phyloP scores from a whole-genome alignment of 192 early-diverging fungal species.

The Coemansia sp. region DNA sequence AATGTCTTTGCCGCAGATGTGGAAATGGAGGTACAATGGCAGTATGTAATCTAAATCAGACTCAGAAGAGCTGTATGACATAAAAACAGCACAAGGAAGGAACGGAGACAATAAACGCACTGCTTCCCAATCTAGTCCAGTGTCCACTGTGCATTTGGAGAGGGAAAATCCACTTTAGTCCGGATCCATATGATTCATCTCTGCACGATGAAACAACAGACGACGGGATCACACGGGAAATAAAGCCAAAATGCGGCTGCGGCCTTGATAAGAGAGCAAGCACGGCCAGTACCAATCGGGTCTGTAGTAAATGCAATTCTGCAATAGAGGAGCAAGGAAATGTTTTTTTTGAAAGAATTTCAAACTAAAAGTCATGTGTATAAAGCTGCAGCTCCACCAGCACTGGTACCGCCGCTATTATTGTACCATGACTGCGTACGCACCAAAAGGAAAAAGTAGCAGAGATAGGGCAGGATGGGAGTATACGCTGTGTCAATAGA shows the following conservation, averaged over 20 bases:
- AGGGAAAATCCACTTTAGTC: neutral
- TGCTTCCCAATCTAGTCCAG: neutral
- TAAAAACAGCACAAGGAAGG: neutral
- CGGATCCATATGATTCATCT: slow-evolving; percentile 13
- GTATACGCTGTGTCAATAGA: neutral
- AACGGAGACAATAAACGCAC: neutral
- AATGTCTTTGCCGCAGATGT: neutral
- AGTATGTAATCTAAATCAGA: neutral
- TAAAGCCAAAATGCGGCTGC: neutral
- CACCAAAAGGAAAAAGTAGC: neutral
- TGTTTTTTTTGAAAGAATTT: neutral
- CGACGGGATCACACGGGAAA: slow-evolving; percentile 1
- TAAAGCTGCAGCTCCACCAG: neutral
- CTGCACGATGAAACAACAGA: slow-evolving; percentile 8
- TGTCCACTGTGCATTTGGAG: neutral
- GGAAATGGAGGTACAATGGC: neutral
- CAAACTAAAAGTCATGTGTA: neutral
- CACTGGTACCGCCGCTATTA: neutral
- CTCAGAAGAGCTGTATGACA: neutral
- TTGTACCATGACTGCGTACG: neutral
- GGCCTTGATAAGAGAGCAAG: neutral
- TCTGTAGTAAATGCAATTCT: neutral
- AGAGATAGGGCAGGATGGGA: neutral
- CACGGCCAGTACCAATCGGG: neutral
- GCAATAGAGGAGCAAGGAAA: neutral